Percentiles rank a stretch among this genome's conserved stretches.
These are phyloP conservation scores for Apiospora phragmitis DNA, from an alignment of 2,329 filamentous ascomycete genomes.

Conservation along the genomic window DNA sequence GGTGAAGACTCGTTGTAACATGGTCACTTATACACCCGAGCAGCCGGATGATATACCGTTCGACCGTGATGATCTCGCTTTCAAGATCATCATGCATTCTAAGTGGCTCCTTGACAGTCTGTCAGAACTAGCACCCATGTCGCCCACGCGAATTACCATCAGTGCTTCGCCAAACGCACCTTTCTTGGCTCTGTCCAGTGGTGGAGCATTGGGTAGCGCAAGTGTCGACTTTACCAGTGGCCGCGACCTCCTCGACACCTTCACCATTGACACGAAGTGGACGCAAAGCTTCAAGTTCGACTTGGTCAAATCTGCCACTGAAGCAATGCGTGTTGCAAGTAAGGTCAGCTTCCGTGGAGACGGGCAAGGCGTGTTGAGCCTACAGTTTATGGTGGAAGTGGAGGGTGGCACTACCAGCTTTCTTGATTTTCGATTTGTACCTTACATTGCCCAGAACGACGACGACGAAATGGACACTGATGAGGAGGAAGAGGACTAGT, in stretches of 20 bases:
- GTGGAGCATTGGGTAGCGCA: slow-evolving; percentile 60
- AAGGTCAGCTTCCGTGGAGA: slow-evolving; percentile 93
- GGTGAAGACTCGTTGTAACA: slow-evolving; percentile 84
- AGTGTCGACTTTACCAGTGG: slow-evolving; percentile 67
- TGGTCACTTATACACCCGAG: slow-evolving; percentile 84
- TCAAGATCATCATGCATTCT: slow-evolving; percentile 94
- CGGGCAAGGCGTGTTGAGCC: slow-evolving; percentile 82
- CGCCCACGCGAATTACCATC: slow-evolving; percentile 72
- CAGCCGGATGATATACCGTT: slow-evolving; percentile 82
- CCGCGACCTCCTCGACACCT: slow-evolving; percentile 72
- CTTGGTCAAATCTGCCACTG: slow-evolving; percentile 78
- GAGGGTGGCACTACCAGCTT: slow-evolving; percentile 71
- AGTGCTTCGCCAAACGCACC: slow-evolving; percentile 64
- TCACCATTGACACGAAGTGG: slow-evolving; percentile 61
- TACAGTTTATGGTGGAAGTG: slow-evolving; percentile 95
- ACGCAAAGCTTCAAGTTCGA: slow-evolving; percentile 82
- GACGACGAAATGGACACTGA: slow-evolving; percentile 47
- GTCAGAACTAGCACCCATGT: slow-evolving; percentile 67
- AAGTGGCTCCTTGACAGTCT: slow-evolving; percentile 72
- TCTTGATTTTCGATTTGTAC: slow-evolving; percentile 81
- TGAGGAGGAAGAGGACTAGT: not conserved
- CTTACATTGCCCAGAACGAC: slow-evolving; percentile 64
- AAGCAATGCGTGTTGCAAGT: slow-evolving; percentile 89
- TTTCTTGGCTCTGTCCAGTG: slow-evolving; percentile 72
- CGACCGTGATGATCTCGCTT: slow-evolving; percentile 72